Evolutionary conservation across 768 basidiomycete species (phyloP).

Genomic region (Termitomyces eurrhizus): DNA sequence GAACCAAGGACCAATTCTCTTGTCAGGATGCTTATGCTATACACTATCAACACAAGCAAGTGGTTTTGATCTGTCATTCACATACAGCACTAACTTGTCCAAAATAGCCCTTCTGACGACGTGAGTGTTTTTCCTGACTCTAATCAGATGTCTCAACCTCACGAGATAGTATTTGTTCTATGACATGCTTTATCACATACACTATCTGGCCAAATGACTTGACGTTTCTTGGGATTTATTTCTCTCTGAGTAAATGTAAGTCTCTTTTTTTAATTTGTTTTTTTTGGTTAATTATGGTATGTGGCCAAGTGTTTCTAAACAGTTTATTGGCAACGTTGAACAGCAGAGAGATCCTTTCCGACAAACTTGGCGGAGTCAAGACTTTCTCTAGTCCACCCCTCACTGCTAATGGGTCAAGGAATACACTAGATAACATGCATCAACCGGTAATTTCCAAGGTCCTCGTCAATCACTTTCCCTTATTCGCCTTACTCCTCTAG

Average conservation of each 20-base stretch:
- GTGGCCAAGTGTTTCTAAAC: conserved; percentile 25
- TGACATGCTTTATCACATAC: conserved; percentile 32
- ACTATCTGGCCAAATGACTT: conserved; percentile 42
- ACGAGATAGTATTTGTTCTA: conserved; percentile 23
- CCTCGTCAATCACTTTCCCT: neutral
- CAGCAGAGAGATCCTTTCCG: conserved; percentile 19
- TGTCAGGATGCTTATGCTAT: conserved; percentile 40
- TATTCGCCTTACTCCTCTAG: neutral
- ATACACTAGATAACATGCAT: neutral
- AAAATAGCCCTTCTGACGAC: conserved; percentile 27
- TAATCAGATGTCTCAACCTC: neutral
- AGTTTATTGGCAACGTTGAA: conserved; percentile 30
- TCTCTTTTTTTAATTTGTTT: neutral
- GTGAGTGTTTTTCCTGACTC: conserved; percentile 14
- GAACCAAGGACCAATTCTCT: conserved; percentile 39
- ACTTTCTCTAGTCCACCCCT: conserved; percentile 10
- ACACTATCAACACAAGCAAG: conserved; percentile 46
- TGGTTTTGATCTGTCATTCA: neutral
- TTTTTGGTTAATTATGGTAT: neutral
- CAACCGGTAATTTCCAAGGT: neutral
- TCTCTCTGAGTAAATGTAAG: conserved; percentile 41
- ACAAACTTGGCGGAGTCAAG: conserved; percentile 17
- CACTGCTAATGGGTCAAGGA: neutral
- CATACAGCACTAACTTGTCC: neutral
- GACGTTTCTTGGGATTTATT: conserved; percentile 44